Conservation (phyloP, 352 stramenopile genomes). For the Halophytophthora batemanensis region DNA sequence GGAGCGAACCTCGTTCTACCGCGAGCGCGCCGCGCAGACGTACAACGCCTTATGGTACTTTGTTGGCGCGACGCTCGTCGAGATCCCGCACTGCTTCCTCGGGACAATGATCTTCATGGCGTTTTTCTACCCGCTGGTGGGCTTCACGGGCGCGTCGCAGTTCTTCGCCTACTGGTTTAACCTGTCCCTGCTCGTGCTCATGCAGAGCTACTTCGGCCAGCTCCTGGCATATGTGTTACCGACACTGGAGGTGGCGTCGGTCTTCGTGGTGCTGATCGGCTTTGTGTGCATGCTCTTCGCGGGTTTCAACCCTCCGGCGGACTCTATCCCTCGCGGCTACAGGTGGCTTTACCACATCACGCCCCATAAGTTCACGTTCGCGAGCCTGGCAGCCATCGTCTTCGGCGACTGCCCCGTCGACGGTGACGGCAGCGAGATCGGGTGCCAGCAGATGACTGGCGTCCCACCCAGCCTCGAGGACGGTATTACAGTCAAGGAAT, state of each 20-base stretch:
- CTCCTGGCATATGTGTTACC: constrained; percentile 27
- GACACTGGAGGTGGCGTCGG: constrained; percentile 25
- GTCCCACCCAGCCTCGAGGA: constrained; percentile 16
- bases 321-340: constrained; percentile 28
- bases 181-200: constrained; percentile 34
- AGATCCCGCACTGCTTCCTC: constrained; percentile 79
- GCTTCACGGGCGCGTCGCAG: constrained; percentile 27
- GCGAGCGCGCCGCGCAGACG: constrained; percentile 77
- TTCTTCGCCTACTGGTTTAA: constrained; percentile 51
- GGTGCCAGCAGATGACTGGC: constrained; percentile 22
- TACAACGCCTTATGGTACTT: constrained; percentile 75
- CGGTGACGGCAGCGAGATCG: constrained; percentile 10
- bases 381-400: constrained; percentile 24
- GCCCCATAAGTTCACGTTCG: constrained; percentile 30
- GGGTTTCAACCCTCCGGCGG: constrained; percentile 29
- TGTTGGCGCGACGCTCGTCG: constrained; percentile 62
- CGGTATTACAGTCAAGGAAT: constrained; percentile 26
- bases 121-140: constrained; percentile 51
- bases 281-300: constrained; percentile 35
- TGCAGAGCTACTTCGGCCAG: constrained; percentile 45
- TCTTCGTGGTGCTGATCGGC: constrained; percentile 30
- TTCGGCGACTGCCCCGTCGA: constrained; percentile 22
- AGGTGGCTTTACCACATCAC: constrained; percentile 32
- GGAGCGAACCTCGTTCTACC: constrained; percentile 84
- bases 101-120: constrained; percentile 40